These are phyloP conservation scores for Rhizoctonia solani DNA, from an alignment of 1,284 basidiomycete genomes.

Conservation along the genomic window DNA sequence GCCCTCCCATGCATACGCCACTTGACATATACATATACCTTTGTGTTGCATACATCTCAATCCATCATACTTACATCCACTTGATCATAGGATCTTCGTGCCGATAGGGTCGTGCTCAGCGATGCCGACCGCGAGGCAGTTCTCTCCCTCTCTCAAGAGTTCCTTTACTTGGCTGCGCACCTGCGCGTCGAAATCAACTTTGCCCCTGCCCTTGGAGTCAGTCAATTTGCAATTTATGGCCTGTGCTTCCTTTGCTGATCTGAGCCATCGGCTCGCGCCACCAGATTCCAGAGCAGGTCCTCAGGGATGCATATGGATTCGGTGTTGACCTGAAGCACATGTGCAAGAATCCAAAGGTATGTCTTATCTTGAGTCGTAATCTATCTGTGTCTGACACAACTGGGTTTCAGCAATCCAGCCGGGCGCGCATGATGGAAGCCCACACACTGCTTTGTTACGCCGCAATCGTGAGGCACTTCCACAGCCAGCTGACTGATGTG, in stretches of 20 bases:
- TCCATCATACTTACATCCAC: not conserved
- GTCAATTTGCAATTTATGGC: conserved; percentile 16
- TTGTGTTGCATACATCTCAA: conserved; percentile 6
- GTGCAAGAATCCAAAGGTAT: conserved; percentile 24
- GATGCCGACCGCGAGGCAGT: conserved; percentile 26
- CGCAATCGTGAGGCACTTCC: conserved; percentile 27
- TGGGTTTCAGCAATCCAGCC: conserved; percentile 20
- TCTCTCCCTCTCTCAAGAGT: conserved; percentile 20
- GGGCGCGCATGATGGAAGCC: conserved; percentile 23
- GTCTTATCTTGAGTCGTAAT: not conserved
- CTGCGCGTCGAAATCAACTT: conserved; percentile 23
- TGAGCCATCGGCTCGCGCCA: conserved; percentile 1
- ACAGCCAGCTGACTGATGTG: conserved; percentile 22
- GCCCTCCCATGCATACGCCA: not conserved
- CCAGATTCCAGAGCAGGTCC: conserved; percentile 28
- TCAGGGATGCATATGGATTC: conserved; percentile 28
- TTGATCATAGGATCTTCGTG: conserved; percentile 2
- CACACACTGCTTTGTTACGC: conserved; percentile 28
- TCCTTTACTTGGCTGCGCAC: conserved; percentile 11
- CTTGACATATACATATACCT: not conserved
- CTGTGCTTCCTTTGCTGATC: conserved; percentile 24
- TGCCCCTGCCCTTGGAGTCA: conserved; percentile 12
- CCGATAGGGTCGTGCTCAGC: conserved; percentile 12
- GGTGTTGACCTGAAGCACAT: conserved; percentile 30
- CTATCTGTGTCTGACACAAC: not conserved